A percentile compares a stretch with the other conserved stretches of the same genome.
Evolutionary conservation across 2,329 filamentous ascomycete species (phyloP).

Genomic region (Penicillium vulpinum): DNA sequence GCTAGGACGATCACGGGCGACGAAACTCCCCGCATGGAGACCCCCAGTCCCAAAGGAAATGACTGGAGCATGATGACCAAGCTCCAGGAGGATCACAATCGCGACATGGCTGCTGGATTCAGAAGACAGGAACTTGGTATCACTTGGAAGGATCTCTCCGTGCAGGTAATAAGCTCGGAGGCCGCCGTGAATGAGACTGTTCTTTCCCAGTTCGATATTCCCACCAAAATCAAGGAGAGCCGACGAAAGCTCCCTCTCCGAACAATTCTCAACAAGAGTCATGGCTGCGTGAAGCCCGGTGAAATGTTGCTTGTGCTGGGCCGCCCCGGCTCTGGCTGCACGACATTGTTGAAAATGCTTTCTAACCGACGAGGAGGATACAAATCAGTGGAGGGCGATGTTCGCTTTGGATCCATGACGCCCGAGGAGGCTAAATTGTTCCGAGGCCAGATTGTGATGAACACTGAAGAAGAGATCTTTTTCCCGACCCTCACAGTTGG

Average conservation of each 20-base stretch:
- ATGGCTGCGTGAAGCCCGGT: conserved; percentile 70
- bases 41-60: conserved; percentile 29
- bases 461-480: conserved; percentile 55
- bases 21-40: conserved; percentile 18
- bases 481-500: conserved; percentile 54
- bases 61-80: conserved; percentile 54
- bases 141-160: conserved; percentile 64
- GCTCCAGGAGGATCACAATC: conserved; percentile 47
- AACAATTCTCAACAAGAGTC: conserved; percentile 64
- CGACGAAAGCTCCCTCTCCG: conserved; percentile 59
- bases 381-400: conserved; percentile 58
- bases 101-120: conserved; percentile 49
- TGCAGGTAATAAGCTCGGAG: conserved; percentile 61
- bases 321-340: conserved; percentile 68
- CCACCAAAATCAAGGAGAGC: conserved; percentile 55
- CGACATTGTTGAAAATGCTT: conserved; percentile 68
- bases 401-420: conserved; percentile 55
- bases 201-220: conserved; percentile 59
- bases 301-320: conserved; percentile 72
- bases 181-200: conserved; percentile 67
- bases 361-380: conserved; percentile 65
- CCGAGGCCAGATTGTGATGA: conserved; percentile 59
- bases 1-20: conserved; percentile 29
- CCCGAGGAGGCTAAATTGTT: conserved; percentile 49
- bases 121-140: conserved; percentile 59